A percentile compares a stretch with the other conserved stretches of the same genome.
Evolutionary conservation across 768 basidiomycete genomes (phyloP).

Genomic region (Rhizopogon sp.): DNA sequence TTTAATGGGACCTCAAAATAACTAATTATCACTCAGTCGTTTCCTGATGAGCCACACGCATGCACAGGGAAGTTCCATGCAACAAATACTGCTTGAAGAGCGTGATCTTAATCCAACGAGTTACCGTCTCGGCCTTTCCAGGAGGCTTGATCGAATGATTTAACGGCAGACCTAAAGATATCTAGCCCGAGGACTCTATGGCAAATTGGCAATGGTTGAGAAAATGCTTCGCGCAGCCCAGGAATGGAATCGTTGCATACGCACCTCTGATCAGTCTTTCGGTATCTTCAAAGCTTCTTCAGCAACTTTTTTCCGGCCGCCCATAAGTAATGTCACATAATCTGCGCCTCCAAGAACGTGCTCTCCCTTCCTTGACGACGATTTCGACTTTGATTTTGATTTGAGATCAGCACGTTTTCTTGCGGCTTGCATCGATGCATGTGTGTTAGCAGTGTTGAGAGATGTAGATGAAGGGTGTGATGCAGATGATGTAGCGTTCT

Average conservation of each 20-base stretch:
- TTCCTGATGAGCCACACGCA: too few relatives aligned
- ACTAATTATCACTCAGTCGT: too few relatives aligned
- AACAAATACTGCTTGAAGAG: neutral
- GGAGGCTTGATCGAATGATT: neutral
- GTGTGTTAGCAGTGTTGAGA: neutral
- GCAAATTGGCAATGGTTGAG: constrained; percentile 61
- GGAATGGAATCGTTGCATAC: constrained; percentile 43
- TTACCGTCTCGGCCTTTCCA: neutral
- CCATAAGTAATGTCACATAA: constrained; percentile 69
- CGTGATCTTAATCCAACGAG: neutral
- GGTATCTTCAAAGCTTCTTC: constrained; percentile 65
- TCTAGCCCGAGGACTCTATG: constrained; percentile 24
- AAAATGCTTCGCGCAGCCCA: constrained; percentile 60
- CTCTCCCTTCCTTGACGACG: constrained; percentile 18
- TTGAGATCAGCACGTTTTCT: constrained; percentile 25
- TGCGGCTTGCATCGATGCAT: constrained; percentile 13
- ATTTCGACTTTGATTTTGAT: constrained; percentile 11
- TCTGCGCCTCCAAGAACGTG: constrained; percentile 69
- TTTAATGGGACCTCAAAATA: too few relatives aligned
- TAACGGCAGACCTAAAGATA: neutral
- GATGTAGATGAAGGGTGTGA: constrained; percentile 5
- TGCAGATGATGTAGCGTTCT: constrained; percentile 7
- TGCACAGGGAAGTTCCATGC: neutral
- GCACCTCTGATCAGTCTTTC: constrained; percentile 15
- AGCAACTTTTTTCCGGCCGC: constrained; percentile 60